phyloP scores from a whole-genome alignment of 345 rosid genomes.

The Populus euphratica region DNA sequence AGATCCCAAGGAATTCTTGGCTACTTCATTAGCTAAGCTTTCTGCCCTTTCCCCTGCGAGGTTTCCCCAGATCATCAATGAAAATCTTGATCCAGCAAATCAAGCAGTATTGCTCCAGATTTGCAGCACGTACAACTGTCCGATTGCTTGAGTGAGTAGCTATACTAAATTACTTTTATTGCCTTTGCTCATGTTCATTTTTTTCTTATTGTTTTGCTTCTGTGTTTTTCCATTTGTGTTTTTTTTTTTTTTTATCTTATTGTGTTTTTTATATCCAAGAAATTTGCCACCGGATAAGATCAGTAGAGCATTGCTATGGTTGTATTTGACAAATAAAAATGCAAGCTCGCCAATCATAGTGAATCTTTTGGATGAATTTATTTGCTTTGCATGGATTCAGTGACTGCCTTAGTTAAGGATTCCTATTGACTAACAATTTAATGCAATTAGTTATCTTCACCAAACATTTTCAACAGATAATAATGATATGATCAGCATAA shows the following conservation, averaged over 20 bases:
- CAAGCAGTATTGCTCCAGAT: conserved; percentile 67
- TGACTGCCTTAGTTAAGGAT: neutral
- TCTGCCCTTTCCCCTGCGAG: conserved; percentile 67
- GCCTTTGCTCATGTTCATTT: neutral
- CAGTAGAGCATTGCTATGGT: neutral
- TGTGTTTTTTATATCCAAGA: neutral
- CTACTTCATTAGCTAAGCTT: conserved; percentile 57
- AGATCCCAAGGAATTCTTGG: conserved; percentile 78
- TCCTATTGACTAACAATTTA: neutral
- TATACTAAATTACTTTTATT: neutral
- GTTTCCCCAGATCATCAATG: conserved; percentile 64
- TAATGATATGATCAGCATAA: neutral
- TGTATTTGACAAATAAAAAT: neutral
- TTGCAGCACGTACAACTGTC: conserved; percentile 54
- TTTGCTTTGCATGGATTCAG: neutral
- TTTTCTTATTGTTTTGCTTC: neutral
- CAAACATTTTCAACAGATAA: neutral
- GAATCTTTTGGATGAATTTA: neutral
- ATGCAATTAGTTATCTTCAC: neutral
- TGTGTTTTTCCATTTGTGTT: neutral
- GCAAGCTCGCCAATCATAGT: neutral
- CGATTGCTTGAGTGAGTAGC: conserved; percentile 60
- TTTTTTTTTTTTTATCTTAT: neutral
- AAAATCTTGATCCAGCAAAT: conserved; percentile 68
- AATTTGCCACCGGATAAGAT: neutral